Base-by-base conservation (phyloP, 441 rosid genomes). In the Arabidopsis lyrata region DNA sequence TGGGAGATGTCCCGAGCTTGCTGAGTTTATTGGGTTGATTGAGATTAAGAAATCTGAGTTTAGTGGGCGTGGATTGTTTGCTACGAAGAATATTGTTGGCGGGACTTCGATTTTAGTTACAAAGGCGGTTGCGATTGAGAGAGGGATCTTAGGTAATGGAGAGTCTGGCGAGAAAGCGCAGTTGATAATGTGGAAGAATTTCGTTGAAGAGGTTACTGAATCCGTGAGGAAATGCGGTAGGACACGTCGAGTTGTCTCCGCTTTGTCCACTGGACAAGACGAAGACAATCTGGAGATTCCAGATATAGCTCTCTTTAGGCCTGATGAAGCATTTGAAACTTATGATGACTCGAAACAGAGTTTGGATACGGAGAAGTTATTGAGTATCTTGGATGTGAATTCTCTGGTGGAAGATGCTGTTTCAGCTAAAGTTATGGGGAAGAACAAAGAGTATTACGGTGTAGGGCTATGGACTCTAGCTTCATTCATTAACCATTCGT, bases 401-500 rank as follows among this genome's bases (percentile, higher is more conserved):
- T 86, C 97, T 27, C 84, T 92, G 1, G 97, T 95, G 42, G 96
- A 91, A 81, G 88, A 88, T 49, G 86, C 91, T 5, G 82, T 81
- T 78, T 86, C 95, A 10, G 92, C 90, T n/a, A 86, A 84, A 67
- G 90, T 89, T 2, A 32, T 95, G 75, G 99, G 97, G 56, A 92
- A 82, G 81, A 92, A 95, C 63, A 87, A 83, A 49, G 94, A 86
- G 59, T 89, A 81, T 61, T 85, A 90, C 73, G 96, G 97, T 39
- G 84, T 95, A 34, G 99, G 97, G 50, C 70, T 95, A 49, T 95
- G 97, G 99, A 12, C 84, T 2, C 52, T 88, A 47, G 81, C 96
- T 73, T 90, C 97, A 31, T 92, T 95, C 81, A 80, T 90, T 31
- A 92, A 95, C 86, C 97, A 92, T 76, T 88, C 97, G 14, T 92